phyloP scores from a whole-genome alignment of 768 basidiomycete species.

The Pholiota conissans region DNA sequence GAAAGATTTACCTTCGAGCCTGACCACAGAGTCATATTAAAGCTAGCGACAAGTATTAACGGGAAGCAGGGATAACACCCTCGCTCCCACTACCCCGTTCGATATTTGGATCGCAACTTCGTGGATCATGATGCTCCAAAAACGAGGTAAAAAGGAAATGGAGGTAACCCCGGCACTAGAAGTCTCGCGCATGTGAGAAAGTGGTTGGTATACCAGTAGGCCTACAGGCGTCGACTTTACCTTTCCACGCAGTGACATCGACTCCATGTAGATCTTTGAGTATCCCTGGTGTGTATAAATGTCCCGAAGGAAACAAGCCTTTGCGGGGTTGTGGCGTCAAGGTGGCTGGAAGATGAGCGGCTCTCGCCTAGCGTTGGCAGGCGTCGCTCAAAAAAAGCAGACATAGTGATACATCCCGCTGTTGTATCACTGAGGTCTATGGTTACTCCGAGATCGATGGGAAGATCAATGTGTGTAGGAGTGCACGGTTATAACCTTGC shows the following conservation, averaged over 20 bases:
- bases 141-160: neutral
- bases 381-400: neutral
- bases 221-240: too few relatives aligned
- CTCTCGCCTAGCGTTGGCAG: neutral
- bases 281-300: slow-evolving; percentile 5
- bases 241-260: slow-evolving; percentile 2
- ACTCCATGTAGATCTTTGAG: slow-evolving; percentile 1
- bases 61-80: too few relatives aligned
- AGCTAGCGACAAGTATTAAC: too few relatives aligned
- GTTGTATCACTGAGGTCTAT: neutral
- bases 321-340: slow-evolving; percentile 7
- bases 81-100: too few relatives aligned
- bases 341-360: neutral
- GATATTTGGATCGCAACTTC: too few relatives aligned
- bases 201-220: too few relatives aligned
- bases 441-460: slow-evolving; percentile 3
- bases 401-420: neutral
- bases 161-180: neutral
- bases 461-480: neutral
- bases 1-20: neutral
- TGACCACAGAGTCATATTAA: too few relatives aligned
- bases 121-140: too few relatives aligned
- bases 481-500: neutral
- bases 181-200: neutral
- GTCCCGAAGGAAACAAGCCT: neutral